Percentiles rank a stretch among this genome's conserved stretches.
Evolutionary conservation across 208 protist species (phyloP).

Genomic region (Leishmania major): DNA sequence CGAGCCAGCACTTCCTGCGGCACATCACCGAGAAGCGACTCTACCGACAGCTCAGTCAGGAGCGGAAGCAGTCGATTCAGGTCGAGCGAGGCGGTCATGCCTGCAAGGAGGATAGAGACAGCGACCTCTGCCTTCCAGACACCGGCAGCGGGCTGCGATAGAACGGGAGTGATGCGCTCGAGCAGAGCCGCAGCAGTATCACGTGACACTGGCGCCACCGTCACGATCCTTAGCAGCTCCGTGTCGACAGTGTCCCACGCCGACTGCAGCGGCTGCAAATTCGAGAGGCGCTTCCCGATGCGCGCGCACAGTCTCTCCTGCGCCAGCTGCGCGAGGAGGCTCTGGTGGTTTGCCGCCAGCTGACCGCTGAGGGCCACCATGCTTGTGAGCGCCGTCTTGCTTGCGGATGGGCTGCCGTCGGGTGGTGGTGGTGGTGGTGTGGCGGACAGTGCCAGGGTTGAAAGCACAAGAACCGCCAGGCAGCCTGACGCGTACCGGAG

Average conservation of each 20-base stretch:
- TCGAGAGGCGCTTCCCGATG: background rate
- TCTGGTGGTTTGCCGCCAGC: conserved; percentile 21
- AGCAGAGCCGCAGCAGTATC: conserved; percentile 9
- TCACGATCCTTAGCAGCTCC: conserved; percentile 4
- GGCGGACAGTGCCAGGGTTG: conserved; percentile 15
- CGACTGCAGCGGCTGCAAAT: background rate
- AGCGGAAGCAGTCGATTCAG: background rate
- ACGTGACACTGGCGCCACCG: conserved; percentile 1
- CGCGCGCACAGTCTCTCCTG: conserved; percentile 21
- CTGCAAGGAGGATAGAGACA: conserved; percentile 16
- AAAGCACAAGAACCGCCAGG: conserved; percentile 49
- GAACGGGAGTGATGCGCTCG: background rate
- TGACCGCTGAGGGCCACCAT: conserved; percentile 23
- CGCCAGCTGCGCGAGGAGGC: conserved; percentile 34
- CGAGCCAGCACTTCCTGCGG: conserved; percentile 5
- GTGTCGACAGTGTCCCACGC: background rate
- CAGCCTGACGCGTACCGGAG: conserved; percentile 70
- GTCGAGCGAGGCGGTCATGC: conserved; percentile 17
- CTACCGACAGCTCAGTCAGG: background rate
- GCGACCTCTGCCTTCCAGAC: conserved; percentile 6
- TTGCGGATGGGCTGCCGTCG: background rate
- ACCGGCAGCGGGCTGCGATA: background rate
- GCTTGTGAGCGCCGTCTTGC: background rate
- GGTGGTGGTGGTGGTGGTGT: conserved; percentile 7
- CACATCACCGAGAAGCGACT: conserved; percentile 13